These are phyloP conservation scores for Chamaecrista fasciculata DNA, from an alignment of 306 rosid species.

Conservation along the genomic window DNA sequence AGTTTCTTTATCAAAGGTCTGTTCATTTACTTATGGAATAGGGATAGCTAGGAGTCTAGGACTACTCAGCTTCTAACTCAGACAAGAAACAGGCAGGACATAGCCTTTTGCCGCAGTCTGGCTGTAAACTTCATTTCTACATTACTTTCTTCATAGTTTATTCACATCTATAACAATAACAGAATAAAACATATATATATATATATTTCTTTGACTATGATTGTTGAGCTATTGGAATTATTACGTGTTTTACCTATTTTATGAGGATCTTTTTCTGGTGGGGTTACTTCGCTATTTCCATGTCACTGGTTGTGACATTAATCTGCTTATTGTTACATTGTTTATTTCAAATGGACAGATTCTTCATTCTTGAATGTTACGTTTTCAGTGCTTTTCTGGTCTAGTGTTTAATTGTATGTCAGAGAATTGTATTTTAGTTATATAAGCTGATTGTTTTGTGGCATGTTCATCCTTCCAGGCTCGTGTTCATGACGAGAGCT, in stretches of 20 bases:
- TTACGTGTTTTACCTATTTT: not conserved
- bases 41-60: not conserved
- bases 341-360: not conserved
- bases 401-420: not conserved
- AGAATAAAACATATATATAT: too few species aligned
- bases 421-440: constrained; percentile 8
- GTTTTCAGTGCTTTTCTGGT: not conserved
- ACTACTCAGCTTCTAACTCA: not conserved
- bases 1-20: constrained; percentile 6
- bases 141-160: not conserved
- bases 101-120: not conserved
- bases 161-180: not conserved
- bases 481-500: constrained; percentile 90
- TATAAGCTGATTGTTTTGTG: constrained; percentile 29
- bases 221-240: not conserved
- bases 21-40: constrained; percentile 7
- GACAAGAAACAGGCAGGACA: not conserved
- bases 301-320: not conserved
- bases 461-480: constrained; percentile 63
- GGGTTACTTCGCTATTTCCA: not conserved
- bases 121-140: not conserved
- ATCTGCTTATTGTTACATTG: not conserved
- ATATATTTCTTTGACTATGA: not conserved
- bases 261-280: not conserved
- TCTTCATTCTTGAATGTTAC: not conserved